phyloP scores from a whole-genome alignment of 306 rosid genomes.

The Fragaria nilgerrensis region DNA sequence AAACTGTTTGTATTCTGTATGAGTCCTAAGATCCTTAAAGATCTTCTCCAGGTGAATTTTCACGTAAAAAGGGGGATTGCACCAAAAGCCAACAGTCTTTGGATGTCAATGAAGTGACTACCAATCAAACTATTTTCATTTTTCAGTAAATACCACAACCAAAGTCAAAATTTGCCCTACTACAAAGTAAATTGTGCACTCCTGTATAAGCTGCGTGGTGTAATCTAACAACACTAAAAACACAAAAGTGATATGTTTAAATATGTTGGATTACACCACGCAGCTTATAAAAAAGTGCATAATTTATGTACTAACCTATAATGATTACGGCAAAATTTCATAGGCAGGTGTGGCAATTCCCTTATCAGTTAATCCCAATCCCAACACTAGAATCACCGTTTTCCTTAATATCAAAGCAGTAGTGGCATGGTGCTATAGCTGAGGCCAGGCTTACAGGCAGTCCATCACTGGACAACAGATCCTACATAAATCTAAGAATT shows the following conservation, averaged over 20 bases:
- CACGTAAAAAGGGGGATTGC: background rate
- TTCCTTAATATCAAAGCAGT: background rate
- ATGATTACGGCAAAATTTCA: background rate
- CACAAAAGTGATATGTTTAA: too few relatives aligned
- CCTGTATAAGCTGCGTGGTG: background rate
- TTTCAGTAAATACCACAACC: background rate
- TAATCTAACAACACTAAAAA: background rate
- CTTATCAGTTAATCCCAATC: background rate
- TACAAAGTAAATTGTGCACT: background rate
- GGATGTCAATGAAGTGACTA: background rate
- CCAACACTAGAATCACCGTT: background rate
- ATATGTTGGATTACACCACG: too few relatives aligned
- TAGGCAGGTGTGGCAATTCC: background rate
- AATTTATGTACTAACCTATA: too few relatives aligned
- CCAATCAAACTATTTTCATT: background rate
- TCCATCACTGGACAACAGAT: slow-evolving; percentile 9
- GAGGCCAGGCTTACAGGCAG: slow-evolving; percentile 1
- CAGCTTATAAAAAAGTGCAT: too few relatives aligned
- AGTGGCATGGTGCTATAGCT: background rate
- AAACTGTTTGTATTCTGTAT: background rate
- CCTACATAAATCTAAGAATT: background rate
- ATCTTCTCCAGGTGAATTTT: background rate
- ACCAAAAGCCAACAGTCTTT: background rate
- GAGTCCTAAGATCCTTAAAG: background rate
- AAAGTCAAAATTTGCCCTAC: background rate